These are phyloP conservation scores for Dendrobium nobile DNA, from an alignment of 106 monocot species.

Conservation along the genomic window DNA sequence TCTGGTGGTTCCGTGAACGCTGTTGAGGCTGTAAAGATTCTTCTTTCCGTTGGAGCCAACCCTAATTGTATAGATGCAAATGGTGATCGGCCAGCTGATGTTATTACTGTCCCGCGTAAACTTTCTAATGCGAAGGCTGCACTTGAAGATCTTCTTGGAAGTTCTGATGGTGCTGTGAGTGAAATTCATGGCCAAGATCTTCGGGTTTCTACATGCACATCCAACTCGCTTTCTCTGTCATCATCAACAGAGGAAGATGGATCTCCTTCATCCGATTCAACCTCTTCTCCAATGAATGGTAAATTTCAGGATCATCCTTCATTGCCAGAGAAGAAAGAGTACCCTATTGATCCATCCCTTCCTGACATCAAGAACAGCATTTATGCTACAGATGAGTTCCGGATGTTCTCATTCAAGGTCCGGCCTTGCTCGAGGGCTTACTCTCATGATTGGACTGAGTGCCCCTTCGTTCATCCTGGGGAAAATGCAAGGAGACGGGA, in stretches of 20 bases:
- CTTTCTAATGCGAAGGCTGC: constrained; percentile 1
- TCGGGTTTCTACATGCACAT: background rate
- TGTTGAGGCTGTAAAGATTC: constrained; percentile 30
- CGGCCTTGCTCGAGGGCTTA: constrained; percentile 13
- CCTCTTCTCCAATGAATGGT: background rate
- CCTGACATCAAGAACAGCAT: constrained; percentile 9
- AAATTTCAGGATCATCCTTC: background rate
- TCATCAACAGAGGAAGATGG: constrained; percentile 8
- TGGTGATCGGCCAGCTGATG: constrained; percentile 11
- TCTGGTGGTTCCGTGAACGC: constrained; percentile 39
- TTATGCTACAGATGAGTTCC: constrained; percentile 9
- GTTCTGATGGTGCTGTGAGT: background rate
- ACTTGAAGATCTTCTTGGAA: constrained; percentile 12
- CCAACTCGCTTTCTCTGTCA: background rate
- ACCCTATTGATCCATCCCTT: constrained; percentile 9
- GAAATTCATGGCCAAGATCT: background rate
- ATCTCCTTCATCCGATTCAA: background rate
- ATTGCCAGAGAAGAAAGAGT: constrained; percentile 11
- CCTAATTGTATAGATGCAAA: constrained; percentile 3
- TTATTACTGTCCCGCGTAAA: background rate
- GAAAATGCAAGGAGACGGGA: constrained; percentile 12
- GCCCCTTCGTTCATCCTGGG: constrained; percentile 12
- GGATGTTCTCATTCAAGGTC: constrained; percentile 14
- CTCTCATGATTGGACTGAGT: constrained; percentile 15
- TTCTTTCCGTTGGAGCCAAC: constrained; percentile 14